Evolutionary conservation across 2,329 filamentous ascomycete species (phyloP).

Genomic region (Incumbomyces lentus): DNA sequence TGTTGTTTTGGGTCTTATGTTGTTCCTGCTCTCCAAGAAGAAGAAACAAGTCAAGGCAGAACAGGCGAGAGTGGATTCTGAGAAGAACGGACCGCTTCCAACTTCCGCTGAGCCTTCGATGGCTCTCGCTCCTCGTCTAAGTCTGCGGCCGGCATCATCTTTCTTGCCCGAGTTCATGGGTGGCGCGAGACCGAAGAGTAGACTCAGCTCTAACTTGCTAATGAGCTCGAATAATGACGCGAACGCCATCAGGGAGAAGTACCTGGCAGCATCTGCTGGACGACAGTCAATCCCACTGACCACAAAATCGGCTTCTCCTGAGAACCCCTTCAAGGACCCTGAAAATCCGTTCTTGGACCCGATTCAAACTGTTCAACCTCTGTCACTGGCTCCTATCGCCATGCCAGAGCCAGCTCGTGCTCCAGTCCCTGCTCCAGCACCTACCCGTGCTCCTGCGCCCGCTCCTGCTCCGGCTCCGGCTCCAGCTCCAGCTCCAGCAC

Average conservation of each 20-base stretch:
- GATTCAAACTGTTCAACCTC: slow-evolving; percentile 16
- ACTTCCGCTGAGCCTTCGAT: slow-evolving; percentile 21
- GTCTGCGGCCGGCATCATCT: slow-evolving; percentile 72
- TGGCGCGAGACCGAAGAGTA: slow-evolving; percentile 17
- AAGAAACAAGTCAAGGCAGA: slow-evolving; percentile 43
- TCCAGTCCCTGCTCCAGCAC: slow-evolving; percentile 6
- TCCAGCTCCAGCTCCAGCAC: slow-evolving; percentile 45
- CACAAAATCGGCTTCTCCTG: slow-evolving; percentile 6
- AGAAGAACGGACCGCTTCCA: slow-evolving; percentile 44
- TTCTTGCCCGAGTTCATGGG: slow-evolving; percentile 59
- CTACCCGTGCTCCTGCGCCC: slow-evolving; percentile 13
- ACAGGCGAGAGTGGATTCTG: slow-evolving; percentile 45
- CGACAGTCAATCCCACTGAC: slow-evolving; percentile 4
- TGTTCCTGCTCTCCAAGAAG: slow-evolving; percentile 66
- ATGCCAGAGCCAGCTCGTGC: slow-evolving; percentile 9
- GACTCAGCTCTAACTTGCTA: slow-evolving; percentile 21
- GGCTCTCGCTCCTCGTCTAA: slow-evolving; percentile 62
- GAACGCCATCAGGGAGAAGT: slow-evolving; percentile 8
- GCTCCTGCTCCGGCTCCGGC: slow-evolving; percentile 20
- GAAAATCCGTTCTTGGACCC: slow-evolving; percentile 22
- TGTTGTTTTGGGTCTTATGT: slow-evolving; percentile 54
- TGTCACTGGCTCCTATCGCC: slow-evolving; percentile 11
- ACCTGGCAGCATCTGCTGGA: slow-evolving; percentile 8
- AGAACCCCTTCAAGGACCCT: slow-evolving; percentile 16
- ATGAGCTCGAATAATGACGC: slow-evolving; percentile 11